These are phyloP conservation scores for Chalciporus pseudorubinellus DNA, from an alignment of 768 basidiomycete species.

Conservation along the genomic window DNA sequence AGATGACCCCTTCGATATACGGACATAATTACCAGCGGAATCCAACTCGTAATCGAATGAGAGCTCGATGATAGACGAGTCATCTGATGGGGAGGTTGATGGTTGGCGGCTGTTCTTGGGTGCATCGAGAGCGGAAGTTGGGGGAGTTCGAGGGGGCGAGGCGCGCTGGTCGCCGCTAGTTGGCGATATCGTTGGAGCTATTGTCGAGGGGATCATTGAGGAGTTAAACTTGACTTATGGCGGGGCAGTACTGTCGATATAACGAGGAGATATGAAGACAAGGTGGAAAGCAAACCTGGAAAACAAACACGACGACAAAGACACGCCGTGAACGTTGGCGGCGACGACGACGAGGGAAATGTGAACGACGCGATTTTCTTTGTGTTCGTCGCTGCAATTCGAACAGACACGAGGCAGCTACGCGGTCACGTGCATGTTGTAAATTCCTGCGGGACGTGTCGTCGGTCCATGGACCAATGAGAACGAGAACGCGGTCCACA, in stretches of 20 bases:
- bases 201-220: conserved; percentile 21
- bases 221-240: conserved; percentile 13
- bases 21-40: conserved; percentile 44
- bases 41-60: conserved; percentile 48
- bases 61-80: conserved; percentile 45
- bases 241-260: neutral
- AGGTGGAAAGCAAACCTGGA: neutral
- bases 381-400: conserved; percentile 17
- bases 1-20: conserved; percentile 43
- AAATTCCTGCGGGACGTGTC: conserved; percentile 18
- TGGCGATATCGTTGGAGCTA: conserved; percentile 28
- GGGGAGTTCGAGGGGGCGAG: conserved; percentile 32
- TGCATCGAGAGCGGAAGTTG: conserved; percentile 26
- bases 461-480: neutral
- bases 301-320: conserved; percentile 7
- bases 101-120: conserved; percentile 32
- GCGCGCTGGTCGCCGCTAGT: conserved; percentile 29
- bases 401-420: conserved; percentile 37
- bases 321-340: conserved; percentile 20
- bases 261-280: neutral
- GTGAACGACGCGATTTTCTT: conserved; percentile 25
- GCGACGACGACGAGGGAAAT: conserved; percentile 6
- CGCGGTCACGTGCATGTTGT: conserved; percentile 35
- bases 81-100: conserved; percentile 42
- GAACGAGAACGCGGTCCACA: no score